Base-by-base conservation (phyloP, 192 early-diverging fungal genomes). In the Gryganskiella cystojenkinii region DNA sequence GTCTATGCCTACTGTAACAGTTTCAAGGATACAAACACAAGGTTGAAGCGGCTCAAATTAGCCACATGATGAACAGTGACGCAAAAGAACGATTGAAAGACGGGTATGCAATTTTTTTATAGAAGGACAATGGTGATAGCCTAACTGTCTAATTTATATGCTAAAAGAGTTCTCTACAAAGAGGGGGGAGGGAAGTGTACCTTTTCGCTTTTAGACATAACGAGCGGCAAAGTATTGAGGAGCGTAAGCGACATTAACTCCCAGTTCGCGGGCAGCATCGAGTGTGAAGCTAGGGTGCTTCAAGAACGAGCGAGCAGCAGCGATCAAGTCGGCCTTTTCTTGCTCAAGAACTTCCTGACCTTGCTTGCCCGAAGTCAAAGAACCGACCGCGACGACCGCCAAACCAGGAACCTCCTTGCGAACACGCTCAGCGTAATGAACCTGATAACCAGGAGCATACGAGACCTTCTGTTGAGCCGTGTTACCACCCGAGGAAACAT, bases 401-500 rank as follows among this genome's bases (percentile, higher is more conserved):
- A 86, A 27, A 17, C 93, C 69, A 6, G 81, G 88, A 4, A 86
- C 87, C 8, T 87, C 81, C 56, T 87, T 82, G 49, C 84, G 88
- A 47, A 95, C 73, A 2, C 79, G 72, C n/a, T 88, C 80, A 4
- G 94, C 79, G 64, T 92, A 92, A 2, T 87, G 91, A 7, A 95
- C 94, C 63, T 92, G 93, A 82, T 89, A 93, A 4, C 82, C 80
- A 5, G 86, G 83, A 3, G 61, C 55, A 20, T 85, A 55, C 3
- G 73, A 31, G 24, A 91, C 87, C 52, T 83, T 72, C 51, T 89
- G 87, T n/a, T 61, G 28, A 11, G 88, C 80, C 20, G 79, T 81
- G 62, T 85, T 91, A n/a, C 93, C 97, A 31, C 90, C 93, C 6
- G 90, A 85, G 4, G 95, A 97, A 55, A 86, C 83, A 68, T 98